phyloP scores from a whole-genome alignment of 1,139 yeast species.

The Arxiozyma slooffiae region DNA sequence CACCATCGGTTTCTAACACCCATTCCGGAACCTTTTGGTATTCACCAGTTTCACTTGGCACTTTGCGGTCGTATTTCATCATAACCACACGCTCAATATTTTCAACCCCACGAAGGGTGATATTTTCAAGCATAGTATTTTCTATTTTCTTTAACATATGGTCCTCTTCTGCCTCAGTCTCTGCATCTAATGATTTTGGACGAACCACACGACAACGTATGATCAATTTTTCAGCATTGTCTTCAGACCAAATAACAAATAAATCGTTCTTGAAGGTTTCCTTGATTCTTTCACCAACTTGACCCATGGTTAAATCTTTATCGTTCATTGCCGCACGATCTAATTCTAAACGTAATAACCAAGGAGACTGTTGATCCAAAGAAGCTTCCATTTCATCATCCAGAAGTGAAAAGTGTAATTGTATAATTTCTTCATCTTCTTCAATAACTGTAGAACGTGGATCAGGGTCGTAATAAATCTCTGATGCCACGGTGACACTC shows the following conservation, averaged over 20 bases:
- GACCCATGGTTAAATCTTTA: slow-evolving; percentile 95
- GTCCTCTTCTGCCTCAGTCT: slow-evolving; percentile 93
- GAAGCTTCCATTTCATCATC: slow-evolving; percentile 95
- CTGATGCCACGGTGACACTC: slow-evolving; percentile 95
- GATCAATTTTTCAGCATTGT: slow-evolving; percentile 91
- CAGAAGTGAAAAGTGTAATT: slow-evolving; percentile 93
- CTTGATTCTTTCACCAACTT: slow-evolving; percentile 92
- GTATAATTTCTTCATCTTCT: slow-evolving; percentile 95
- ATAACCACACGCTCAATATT: slow-evolving; percentile 75
- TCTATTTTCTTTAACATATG: slow-evolving; percentile 92
- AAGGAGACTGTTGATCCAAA: slow-evolving; percentile 89
- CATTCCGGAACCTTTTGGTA: slow-evolving; percentile 85
- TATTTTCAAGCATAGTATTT: slow-evolving; percentile 90
- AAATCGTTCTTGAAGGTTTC: slow-evolving; percentile 90
- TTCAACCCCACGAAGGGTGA: slow-evolving; percentile 90
- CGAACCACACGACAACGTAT: slow-evolving; percentile 98
- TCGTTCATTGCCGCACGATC: slow-evolving; percentile 99
- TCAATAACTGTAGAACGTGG: slow-evolving; percentile 92
- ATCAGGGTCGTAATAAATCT: slow-evolving; percentile 95
- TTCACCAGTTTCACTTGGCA: slow-evolving; percentile 78
- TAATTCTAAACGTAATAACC: slow-evolving; percentile 90
- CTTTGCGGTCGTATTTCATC: slow-evolving; percentile 82
- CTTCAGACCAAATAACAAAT: slow-evolving; percentile 98
- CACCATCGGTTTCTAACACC: slow-evolving; percentile 99
- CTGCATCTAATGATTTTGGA: slow-evolving; percentile 87